A percentile compares a stretch with the other conserved stretches of the same genome.
phyloP scores from a whole-genome alignment of 139 green algal species.

The Micractinium conductrix region DNA sequence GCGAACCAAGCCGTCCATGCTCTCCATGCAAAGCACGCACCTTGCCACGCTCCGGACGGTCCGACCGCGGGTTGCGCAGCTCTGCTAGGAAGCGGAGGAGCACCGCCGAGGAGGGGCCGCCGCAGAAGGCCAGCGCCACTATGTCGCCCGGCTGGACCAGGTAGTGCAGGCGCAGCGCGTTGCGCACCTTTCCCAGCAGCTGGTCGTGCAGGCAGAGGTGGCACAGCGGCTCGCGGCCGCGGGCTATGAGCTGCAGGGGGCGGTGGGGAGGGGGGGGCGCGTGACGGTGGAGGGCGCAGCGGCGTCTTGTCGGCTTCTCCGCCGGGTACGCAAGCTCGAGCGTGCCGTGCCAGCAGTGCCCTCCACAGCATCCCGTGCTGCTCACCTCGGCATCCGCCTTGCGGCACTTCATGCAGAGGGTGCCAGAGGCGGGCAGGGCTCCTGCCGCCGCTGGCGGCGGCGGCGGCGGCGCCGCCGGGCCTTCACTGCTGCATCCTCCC shows the following conservation, averaged over 20 bases:
- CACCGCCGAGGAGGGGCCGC: constrained; percentile 51
- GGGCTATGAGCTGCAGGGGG: constrained; percentile 48
- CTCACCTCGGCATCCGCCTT: constrained; percentile 18
- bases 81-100: constrained; percentile 56
- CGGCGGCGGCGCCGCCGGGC: not conserved
- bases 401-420: constrained; percentile 29
- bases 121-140: constrained; percentile 67
- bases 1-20: not conserved
- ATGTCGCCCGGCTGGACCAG: constrained; percentile 52
- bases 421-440: not conserved
- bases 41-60: constrained; percentile 60
- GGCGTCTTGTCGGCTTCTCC: not conserved
- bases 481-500: not conserved
- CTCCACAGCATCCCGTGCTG: too few species aligned
- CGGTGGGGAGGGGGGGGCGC: not conserved
- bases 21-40: not conserved
- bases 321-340: not conserved
- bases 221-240: constrained; percentile 67
- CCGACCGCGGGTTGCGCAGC: constrained; percentile 49
- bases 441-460: not conserved
- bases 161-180: constrained; percentile 43
- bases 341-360: not conserved
- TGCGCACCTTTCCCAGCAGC: constrained; percentile 50
- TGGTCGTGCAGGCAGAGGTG: constrained; percentile 55
- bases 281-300: not conserved